phyloP scores from a whole-genome alignment of 306 rosid genomes.

The Cucumis cinereus region DNA sequence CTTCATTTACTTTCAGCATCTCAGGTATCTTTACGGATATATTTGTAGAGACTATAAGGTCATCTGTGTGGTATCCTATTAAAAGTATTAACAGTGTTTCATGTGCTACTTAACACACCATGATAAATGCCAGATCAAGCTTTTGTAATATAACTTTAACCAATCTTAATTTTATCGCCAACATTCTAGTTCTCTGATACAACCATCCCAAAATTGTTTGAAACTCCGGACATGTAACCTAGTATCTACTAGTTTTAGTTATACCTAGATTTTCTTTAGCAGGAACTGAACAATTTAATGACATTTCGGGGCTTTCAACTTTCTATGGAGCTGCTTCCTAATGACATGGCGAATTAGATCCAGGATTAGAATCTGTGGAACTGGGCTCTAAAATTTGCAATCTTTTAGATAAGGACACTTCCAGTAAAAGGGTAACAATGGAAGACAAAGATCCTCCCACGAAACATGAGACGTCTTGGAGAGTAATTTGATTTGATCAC shows the following conservation, averaged over 20 bases:
- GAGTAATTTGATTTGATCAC: no score
- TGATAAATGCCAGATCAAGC: neutral
- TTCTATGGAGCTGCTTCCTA: neutral
- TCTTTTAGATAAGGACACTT: neutral
- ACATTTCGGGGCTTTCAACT: neutral
- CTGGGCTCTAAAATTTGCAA: neutral
- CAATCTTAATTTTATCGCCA: neutral
- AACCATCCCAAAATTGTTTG: neutral
- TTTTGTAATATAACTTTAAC: neutral
- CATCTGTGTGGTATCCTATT: neutral
- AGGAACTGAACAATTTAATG: neutral
- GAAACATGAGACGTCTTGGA: no score
- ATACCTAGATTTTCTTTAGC: neutral
- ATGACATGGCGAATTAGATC: neutral
- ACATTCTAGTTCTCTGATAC: neutral
- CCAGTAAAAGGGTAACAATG: no score
- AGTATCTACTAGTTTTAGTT: neutral
- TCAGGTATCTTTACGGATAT: conserved; percentile 46
- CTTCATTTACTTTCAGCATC: conserved; percentile 74
- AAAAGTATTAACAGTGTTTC: neutral
- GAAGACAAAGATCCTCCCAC: no score
- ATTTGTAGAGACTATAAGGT: conserved; percentile 2
- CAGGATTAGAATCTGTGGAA: neutral
- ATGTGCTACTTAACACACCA: neutral
- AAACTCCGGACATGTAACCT: neutral